A percentile compares a stretch with the other conserved stretches of the same genome.
Conservation (phyloP, 2,329 filamentous ascomycete species). For the Pseudogymnoascus sp. region DNA sequence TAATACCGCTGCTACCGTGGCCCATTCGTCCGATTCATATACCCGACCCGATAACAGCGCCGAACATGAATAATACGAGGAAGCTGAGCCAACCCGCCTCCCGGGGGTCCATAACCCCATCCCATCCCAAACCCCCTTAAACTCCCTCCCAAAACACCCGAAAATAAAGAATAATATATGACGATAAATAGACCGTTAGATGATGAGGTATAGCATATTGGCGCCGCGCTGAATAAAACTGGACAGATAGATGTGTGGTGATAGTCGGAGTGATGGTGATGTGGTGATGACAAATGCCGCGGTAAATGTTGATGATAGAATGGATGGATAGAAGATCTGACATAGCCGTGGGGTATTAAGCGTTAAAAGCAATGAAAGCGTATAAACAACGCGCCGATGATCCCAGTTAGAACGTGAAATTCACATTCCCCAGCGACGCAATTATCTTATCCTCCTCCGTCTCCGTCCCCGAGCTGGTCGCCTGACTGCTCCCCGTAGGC, state of each 20-base stretch:
- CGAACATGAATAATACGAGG: not conserved
- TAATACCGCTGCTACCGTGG: not conserved
- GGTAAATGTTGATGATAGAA: not conserved
- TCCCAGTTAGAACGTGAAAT: conserved; percentile 52
- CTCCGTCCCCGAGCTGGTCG: conserved; percentile 28
- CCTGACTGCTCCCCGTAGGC: conserved; percentile 26
- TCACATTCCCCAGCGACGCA: conserved; percentile 52
- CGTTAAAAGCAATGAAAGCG: not conserved
- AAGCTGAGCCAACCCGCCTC: not conserved
- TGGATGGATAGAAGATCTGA: not conserved
- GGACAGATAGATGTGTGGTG: not conserved
- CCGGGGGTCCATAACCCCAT: not conserved
- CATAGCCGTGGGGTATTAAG: not conserved
- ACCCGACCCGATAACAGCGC: not conserved
- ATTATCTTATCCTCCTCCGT: conserved; percentile 48
- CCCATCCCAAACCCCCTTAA: not conserved
- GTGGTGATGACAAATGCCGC: not conserved
- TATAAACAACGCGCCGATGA: conserved; percentile 11
- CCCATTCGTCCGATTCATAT: conserved; percentile 1
- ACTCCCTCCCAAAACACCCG: not conserved
- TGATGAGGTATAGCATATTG: conserved; percentile 6
- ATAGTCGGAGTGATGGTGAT: not conserved
- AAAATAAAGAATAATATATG: conserved; percentile 1
- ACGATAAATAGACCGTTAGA: conserved; percentile 10
- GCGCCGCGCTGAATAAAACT: conserved; percentile 10